Evolutionary conservation across 352 stramenopile species (phyloP).

Genomic region (Phytophthora hybrid): DNA sequence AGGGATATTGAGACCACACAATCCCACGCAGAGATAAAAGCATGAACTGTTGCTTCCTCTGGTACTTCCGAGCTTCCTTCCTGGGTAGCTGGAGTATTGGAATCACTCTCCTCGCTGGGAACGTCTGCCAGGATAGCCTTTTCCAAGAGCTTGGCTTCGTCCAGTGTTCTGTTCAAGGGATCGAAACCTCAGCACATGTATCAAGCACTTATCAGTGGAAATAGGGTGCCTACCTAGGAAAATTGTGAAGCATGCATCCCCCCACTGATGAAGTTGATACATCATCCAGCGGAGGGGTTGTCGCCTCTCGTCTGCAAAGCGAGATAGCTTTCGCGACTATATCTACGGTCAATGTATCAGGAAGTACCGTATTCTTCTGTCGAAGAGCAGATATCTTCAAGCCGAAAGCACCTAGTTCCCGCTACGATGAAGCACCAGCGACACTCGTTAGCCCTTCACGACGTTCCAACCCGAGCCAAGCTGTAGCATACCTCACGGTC

Average conservation of each 20-base stretch:
- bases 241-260: constrained; percentile 67
- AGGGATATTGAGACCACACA: constrained; percentile 39
- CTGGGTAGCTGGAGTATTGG: constrained; percentile 5
- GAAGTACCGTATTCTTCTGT: constrained; percentile 57
- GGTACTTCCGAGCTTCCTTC: constrained; percentile 24
- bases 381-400: constrained; percentile 46
- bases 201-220: not conserved
- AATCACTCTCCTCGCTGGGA: constrained; percentile 6
- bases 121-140: constrained; percentile 35
- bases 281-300: not conserved
- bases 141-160: constrained; percentile 69
- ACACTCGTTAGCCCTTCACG: not conserved
- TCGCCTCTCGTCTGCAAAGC: constrained; percentile 33
- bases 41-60: constrained; percentile 17
- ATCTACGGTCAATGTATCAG: constrained; percentile 59
- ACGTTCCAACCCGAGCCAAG: not conserved
- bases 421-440: constrained; percentile 32
- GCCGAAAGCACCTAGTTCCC: constrained; percentile 61
- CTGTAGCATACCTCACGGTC: constrained; percentile 55
- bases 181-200: not conserved
- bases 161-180: constrained; percentile 37
- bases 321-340: constrained; percentile 49
- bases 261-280: not conserved
- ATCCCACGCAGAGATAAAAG: constrained; percentile 30
- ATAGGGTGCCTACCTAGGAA: constrained; percentile 46